Evolutionary conservation across 345 rosid genomes (phyloP).

Genomic region (Hibiscus tridactylites): DNA sequence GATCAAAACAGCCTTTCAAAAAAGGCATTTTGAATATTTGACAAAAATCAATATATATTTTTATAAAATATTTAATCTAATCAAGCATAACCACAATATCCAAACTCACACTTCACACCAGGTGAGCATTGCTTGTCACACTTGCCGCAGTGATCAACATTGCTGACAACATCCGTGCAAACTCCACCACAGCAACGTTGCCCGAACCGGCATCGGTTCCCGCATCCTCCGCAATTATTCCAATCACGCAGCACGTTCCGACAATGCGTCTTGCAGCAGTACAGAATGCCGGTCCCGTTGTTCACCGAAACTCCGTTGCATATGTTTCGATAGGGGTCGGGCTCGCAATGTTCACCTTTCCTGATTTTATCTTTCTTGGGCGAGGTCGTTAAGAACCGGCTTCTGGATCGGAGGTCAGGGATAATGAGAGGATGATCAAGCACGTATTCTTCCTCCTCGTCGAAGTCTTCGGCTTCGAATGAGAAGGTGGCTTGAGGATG

Average conservation of each 20-base stretch:
- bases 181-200: constrained; percentile 48
- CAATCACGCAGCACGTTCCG: constrained; percentile 40
- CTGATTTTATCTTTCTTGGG: constrained; percentile 15
- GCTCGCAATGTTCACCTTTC: constrained; percentile 40
- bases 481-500: constrained; percentile 4
- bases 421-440: constrained; percentile 22
- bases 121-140: constrained; percentile 37
- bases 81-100: constrained; percentile 63
- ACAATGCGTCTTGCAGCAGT: constrained; percentile 78
- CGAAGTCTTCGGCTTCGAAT: background rate
- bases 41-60: background rate
- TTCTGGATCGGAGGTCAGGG: constrained; percentile 16
- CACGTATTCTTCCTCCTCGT: constrained; percentile 27
- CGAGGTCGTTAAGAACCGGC: constrained; percentile 21
- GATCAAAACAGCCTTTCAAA: background rate
- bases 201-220: constrained; percentile 42
- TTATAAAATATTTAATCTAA: background rate
- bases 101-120: constrained; percentile 44
- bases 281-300: constrained; percentile 47
- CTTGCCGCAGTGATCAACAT: constrained; percentile 47
- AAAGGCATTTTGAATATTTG: background rate
- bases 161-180: constrained; percentile 28
- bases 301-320: constrained; percentile 53
- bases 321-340: constrained; percentile 18
- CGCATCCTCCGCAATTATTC: constrained; percentile 59